Percentiles rank a stretch among this genome's conserved stretches.
Evolutionary conservation across 768 basidiomycete genomes (phyloP).

Genomic region (Calocybe indica): DNA sequence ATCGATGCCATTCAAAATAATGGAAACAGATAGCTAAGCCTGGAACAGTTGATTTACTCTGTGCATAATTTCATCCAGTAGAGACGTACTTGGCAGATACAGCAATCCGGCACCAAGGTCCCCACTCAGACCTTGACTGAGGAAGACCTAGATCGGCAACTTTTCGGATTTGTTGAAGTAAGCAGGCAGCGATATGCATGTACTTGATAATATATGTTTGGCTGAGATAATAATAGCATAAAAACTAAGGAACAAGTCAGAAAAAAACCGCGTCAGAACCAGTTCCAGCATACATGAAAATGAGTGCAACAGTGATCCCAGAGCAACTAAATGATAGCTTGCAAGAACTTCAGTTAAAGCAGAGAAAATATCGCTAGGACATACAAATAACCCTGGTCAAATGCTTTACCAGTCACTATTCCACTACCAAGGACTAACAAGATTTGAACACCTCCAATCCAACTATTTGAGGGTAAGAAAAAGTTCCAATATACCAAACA

Average conservation of each 20-base stretch:
- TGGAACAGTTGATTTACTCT: not conserved
- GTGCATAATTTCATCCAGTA: not conserved
- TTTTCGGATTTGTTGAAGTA: too few species aligned
- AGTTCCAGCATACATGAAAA: slow-evolving; percentile 8
- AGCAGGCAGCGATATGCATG: too few species aligned
- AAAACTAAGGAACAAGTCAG: slow-evolving; percentile 10
- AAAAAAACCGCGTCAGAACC: not conserved
- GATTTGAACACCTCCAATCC: slow-evolving; percentile 21
- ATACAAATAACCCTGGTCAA: slow-evolving; percentile 25
- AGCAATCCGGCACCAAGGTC: slow-evolving; percentile 42
- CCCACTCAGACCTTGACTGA: slow-evolving; percentile 37
- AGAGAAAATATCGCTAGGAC: not conserved
- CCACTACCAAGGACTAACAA: slow-evolving; percentile 17
- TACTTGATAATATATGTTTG: slow-evolving; percentile 26
- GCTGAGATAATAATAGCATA: slow-evolving; percentile 25
- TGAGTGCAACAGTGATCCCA: slow-evolving; percentile 7
- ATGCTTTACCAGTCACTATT: slow-evolving; percentile 18
- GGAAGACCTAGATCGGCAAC: slow-evolving; percentile 18
- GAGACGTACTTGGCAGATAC: slow-evolving; percentile 13
- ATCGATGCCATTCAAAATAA: slow-evolving; percentile 38
- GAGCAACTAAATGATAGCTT: slow-evolving; percentile 13
- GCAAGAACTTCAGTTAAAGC: not conserved
- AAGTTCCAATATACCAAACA: not conserved
- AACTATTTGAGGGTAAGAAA: slow-evolving; percentile 8
- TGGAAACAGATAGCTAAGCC: slow-evolving; percentile 40